These are phyloP conservation scores for Cryphonectria nitschkei DNA, from an alignment of 2,329 filamentous ascomycete species.

Conservation along the genomic window DNA sequence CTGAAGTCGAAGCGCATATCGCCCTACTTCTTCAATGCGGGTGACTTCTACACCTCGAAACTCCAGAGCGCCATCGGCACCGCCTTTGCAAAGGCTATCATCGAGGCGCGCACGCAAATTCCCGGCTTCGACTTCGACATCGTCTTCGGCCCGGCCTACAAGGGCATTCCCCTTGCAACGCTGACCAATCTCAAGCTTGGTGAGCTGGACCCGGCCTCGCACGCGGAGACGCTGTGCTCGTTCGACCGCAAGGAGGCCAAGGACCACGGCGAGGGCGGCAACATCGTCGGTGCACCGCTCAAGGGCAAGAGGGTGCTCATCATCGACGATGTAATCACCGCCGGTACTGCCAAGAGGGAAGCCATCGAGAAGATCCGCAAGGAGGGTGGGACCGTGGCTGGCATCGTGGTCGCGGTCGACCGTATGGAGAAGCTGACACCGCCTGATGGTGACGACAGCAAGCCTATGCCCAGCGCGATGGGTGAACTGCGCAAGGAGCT, in stretches of 20 bases:
- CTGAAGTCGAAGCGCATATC: slow-evolving; percentile 91
- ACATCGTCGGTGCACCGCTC: slow-evolving; percentile 84
- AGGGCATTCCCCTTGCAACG: slow-evolving; percentile 90
- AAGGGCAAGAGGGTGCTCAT: slow-evolving; percentile 86
- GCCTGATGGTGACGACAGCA: slow-evolving; percentile 66
- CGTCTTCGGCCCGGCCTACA: slow-evolving; percentile 93
- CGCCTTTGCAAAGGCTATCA: slow-evolving; percentile 75
- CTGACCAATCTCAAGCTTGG: slow-evolving; percentile 76
- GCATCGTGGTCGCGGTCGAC: slow-evolving; percentile 87
- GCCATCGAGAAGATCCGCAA: slow-evolving; percentile 86
- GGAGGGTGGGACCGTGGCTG: slow-evolving; percentile 82
- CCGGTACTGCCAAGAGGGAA: slow-evolving; percentile 91
- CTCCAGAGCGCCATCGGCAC: slow-evolving; percentile 77
- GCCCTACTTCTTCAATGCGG: slow-evolving; percentile 98
- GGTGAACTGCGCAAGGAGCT: slow-evolving; percentile 84
- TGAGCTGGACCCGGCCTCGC: slow-evolving; percentile 67
- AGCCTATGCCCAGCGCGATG: slow-evolving; percentile 77
- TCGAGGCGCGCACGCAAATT: slow-evolving; percentile 47
- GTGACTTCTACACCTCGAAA: slow-evolving; percentile 81
- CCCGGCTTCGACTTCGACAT: slow-evolving; percentile 70
- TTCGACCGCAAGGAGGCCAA: slow-evolving; percentile 98
- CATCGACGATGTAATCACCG: slow-evolving; percentile 96
- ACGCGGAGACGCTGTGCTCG: slow-evolving; percentile 75
- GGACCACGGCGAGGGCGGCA: slow-evolving; percentile 92
- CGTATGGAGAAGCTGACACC: slow-evolving; percentile 80